Evolutionary conservation across 2,329 filamentous ascomycete genomes (phyloP).

Genomic region (Alternaria sp.): DNA sequence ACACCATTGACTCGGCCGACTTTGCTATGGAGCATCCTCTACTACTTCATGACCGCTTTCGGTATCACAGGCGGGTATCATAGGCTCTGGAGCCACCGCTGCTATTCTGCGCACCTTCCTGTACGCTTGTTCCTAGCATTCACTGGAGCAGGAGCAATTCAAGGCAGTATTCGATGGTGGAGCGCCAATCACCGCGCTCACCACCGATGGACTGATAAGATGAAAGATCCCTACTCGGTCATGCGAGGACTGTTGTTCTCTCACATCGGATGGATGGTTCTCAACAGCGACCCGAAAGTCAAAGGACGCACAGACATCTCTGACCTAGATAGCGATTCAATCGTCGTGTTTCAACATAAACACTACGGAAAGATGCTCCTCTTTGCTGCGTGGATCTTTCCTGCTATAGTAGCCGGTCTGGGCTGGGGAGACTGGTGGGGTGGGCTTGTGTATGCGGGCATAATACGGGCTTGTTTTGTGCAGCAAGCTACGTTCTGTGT

Average conservation of each 20-base stretch:
- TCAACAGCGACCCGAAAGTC: constrained; percentile 61
- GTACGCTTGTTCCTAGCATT: constrained; percentile 58
- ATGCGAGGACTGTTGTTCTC: constrained; percentile 59
- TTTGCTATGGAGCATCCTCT: constrained; percentile 73
- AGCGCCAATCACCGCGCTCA: constrained; percentile 59
- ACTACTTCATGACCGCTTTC: constrained; percentile 83
- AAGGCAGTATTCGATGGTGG: constrained; percentile 61
- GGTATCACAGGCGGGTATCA: constrained; percentile 69
- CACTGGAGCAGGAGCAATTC: constrained; percentile 57
- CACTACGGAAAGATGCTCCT: constrained; percentile 56
- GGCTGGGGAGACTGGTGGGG: constrained; percentile 60
- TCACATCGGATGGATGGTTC: constrained; percentile 61
- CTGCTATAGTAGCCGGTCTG: constrained; percentile 56
- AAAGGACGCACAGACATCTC: constrained; percentile 60
- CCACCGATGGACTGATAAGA: constrained; percentile 60
- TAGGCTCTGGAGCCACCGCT: constrained; percentile 71
- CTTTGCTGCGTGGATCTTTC: constrained; percentile 56
- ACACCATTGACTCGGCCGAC: constrained; percentile 77
- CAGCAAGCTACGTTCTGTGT: constrained; percentile 63
- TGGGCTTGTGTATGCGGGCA: constrained; percentile 59
- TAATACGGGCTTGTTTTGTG: constrained; percentile 59
- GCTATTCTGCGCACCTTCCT: constrained; percentile 55
- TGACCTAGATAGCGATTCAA: constrained; percentile 60
- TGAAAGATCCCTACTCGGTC: constrained; percentile 60
- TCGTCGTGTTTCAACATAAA: constrained; percentile 59